phyloP scores from a whole-genome alignment of 139 green algal genomes.

The Coccomyxa sp. region DNA sequence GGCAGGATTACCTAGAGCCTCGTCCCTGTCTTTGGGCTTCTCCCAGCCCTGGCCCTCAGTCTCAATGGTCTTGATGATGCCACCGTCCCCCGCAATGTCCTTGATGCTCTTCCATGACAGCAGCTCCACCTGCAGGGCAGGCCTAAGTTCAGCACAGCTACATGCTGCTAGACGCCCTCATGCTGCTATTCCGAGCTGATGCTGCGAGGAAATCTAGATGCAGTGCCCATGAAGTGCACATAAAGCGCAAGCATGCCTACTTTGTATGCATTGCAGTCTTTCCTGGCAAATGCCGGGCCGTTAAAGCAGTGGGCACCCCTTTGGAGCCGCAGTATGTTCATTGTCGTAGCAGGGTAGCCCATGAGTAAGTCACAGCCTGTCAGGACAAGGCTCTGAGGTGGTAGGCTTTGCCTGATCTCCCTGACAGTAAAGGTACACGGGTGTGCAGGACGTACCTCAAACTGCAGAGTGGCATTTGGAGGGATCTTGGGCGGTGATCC shows the following conservation, averaged over 20 bases:
- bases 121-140: constrained; percentile 58
- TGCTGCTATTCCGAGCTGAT: background rate
- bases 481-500: constrained; percentile 90
- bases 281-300: too few relatives aligned
- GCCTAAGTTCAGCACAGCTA: background rate
- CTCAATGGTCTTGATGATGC: constrained; percentile 79
- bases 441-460: constrained; percentile 65
- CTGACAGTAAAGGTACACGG: too few relatives aligned
- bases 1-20: constrained; percentile 62
- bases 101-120: constrained; percentile 62
- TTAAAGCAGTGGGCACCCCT: too few relatives aligned
- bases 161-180: background rate
- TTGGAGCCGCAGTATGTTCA: too few relatives aligned
- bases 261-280: too few relatives aligned
- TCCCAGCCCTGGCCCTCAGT: constrained; percentile 61
- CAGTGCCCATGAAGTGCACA: too few relatives aligned
- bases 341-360: too few relatives aligned
- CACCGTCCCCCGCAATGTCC: constrained; percentile 37
- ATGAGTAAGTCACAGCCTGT: too few relatives aligned
- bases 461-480: constrained; percentile 84
- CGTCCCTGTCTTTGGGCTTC: constrained; percentile 52
- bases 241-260: too few relatives aligned
- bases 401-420: too few relatives aligned
- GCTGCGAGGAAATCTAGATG: too few relatives aligned
- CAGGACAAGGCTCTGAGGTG: too few relatives aligned